A percentile compares a stretch with the other conserved stretches of the same genome.
Conservation (phyloP, 1,284 basidiomycete genomes). For the Neolentinus lepideus region DNA sequence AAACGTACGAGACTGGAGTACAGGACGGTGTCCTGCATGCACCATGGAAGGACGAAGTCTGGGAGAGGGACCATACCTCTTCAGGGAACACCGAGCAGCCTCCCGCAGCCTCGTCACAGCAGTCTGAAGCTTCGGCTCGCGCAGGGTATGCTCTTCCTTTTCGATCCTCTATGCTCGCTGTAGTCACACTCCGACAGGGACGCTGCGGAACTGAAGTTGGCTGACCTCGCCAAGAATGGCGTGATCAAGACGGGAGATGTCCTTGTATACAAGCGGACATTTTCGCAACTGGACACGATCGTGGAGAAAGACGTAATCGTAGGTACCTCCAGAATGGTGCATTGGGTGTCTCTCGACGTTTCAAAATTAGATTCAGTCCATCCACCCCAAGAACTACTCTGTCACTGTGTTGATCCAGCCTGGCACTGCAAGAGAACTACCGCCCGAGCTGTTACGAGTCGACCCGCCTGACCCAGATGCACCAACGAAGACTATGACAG, state of each 20-base stretch:
- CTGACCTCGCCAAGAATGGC: constrained; percentile 33
- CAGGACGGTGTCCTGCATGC: constrained; percentile 37
- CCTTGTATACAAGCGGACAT: constrained; percentile 40
- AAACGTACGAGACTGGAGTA: constrained; percentile 34
- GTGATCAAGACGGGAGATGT: constrained; percentile 45
- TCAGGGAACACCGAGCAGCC: constrained; percentile 7
- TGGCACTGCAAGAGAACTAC: constrained; percentile 28
- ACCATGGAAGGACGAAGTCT: constrained; percentile 56
- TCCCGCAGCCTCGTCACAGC: neutral
- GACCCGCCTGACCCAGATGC: constrained; percentile 19
- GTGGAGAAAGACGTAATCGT: constrained; percentile 52
- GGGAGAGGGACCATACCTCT: constrained; percentile 35
- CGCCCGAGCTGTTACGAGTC: constrained; percentile 26
- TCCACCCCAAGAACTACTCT: constrained; percentile 31
- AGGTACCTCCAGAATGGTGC: constrained; percentile 11
- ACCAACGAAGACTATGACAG: constrained; percentile 28
- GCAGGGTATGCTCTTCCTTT: constrained; percentile 19
- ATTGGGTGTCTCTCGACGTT: neutral
- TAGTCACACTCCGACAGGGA: constrained; percentile 17
- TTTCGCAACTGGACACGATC: constrained; percentile 25
- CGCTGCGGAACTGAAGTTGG: constrained; percentile 34
- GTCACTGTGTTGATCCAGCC: constrained; percentile 36
- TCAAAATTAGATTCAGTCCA: constrained; percentile 33
- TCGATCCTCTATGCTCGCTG: neutral
- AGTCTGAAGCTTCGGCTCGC: constrained; percentile 8